phyloP scores from a whole-genome alignment of 768 basidiomycete genomes.

The Termitomyces sp. region DNA sequence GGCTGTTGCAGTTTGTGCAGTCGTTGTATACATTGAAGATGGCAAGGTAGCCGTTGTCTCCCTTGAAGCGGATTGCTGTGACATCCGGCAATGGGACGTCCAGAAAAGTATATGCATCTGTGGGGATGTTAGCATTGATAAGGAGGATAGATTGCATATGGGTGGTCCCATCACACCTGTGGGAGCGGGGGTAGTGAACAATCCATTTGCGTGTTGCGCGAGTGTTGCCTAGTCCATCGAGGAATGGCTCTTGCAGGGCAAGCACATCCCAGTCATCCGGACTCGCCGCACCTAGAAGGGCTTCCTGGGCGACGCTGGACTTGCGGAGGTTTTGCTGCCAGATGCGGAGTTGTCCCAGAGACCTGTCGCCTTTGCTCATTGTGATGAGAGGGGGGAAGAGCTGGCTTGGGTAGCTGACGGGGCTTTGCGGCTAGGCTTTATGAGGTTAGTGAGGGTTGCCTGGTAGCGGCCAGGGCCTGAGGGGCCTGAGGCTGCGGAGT shows the following conservation, averaged over 20 bases:
- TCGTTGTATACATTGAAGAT: constrained; percentile 9
- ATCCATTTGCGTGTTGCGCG: constrained; percentile 1
- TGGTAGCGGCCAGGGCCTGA: neutral
- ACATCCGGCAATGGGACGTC: neutral
- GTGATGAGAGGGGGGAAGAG: no score
- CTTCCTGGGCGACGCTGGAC: constrained; percentile 14
- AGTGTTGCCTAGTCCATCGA: constrained; percentile 17
- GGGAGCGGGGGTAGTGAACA: neutral
- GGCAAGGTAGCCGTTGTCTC: neutral
- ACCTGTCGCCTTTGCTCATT: no score
- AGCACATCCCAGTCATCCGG: constrained; percentile 22
- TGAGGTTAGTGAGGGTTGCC: no score
- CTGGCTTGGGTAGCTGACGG: no score
- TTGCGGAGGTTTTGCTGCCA: constrained; percentile 26
- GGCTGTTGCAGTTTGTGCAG: constrained; percentile 1
- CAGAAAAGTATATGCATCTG: constrained; percentile 1
- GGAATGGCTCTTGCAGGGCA: constrained; percentile 27
- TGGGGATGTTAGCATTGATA: constrained; percentile 8
- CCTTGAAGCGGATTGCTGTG: neutral
- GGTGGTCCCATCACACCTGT: neutral
- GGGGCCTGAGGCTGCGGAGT: neutral
- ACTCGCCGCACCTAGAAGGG: constrained; percentile 12
- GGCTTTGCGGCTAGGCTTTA: no score
- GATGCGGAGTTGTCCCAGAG: constrained; percentile 12
- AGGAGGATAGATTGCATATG: constrained; percentile 3